These are phyloP conservation scores for Penicillium italicum DNA, from an alignment of 2,329 filamentous ascomycete species.

Conservation along the genomic window DNA sequence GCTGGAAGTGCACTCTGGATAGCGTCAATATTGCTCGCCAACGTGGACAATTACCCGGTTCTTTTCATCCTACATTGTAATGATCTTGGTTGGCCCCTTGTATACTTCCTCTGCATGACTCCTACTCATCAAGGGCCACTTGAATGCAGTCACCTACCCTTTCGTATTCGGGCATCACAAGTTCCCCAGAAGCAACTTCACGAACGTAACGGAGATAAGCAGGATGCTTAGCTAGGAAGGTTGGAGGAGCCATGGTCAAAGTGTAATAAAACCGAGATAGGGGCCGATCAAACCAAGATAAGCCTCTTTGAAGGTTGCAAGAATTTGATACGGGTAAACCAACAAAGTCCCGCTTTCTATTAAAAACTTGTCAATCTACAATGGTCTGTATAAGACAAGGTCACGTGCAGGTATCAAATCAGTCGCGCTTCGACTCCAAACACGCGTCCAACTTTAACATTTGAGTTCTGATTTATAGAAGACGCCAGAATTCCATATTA, in stretches of 20 bases:
- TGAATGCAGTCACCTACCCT: neutral
- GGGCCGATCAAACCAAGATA: neutral
- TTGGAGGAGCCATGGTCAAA: neutral
- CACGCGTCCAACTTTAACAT: neutral
- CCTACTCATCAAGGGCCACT: neutral
- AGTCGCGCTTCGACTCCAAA: neutral
- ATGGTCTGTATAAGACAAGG: neutral
- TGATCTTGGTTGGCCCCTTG: neutral
- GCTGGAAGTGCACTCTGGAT: neutral
- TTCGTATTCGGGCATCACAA: neutral
- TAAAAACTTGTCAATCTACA: neutral
- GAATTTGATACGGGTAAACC: neutral
- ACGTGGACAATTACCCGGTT: neutral
- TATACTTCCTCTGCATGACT: no score
- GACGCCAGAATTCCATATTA: neutral
- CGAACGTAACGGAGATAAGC: neutral
- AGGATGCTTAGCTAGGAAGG: neutral
- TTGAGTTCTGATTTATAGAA: neutral
- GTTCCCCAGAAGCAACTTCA: neutral
- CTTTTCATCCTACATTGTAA: neutral
- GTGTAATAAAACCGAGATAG: no score
- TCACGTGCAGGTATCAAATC: slow-evolving; percentile 3
- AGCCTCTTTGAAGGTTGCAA: neutral
- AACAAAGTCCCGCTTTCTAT: neutral
- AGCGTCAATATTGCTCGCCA: neutral